These are phyloP conservation scores for Pseudopithomyces maydicus DNA, from an alignment of 2,329 filamentous ascomycete species.

Conservation along the genomic window DNA sequence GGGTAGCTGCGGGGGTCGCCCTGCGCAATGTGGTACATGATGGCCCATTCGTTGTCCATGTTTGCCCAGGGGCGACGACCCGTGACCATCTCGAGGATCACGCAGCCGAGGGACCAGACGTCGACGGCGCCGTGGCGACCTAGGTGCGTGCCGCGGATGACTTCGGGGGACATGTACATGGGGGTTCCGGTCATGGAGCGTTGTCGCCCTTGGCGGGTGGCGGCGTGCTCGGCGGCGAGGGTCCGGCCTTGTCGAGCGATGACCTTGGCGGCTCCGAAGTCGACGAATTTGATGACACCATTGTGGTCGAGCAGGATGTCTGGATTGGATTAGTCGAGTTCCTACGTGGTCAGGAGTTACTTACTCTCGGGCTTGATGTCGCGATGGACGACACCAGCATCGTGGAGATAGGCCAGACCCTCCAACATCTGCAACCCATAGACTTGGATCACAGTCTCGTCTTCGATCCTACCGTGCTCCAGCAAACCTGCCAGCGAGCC, in stretches of 20 bases:
- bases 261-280: constrained; percentile 96
- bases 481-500: constrained; percentile 87
- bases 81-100: constrained; percentile 97
- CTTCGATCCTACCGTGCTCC: constrained; percentile 95
- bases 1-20: constrained; percentile 91
- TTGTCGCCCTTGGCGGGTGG: constrained; percentile 59
- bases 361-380: constrained; percentile 97
- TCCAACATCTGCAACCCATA: constrained; percentile 94
- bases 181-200: constrained; percentile 96
- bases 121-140: constrained; percentile 87
- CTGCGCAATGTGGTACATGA: constrained; percentile 99
- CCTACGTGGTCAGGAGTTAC: constrained; percentile 39
- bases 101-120: constrained; percentile 95
- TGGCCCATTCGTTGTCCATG: constrained; percentile 98
- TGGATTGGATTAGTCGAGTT: constrained; percentile 45
- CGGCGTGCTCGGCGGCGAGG: constrained; percentile 68
- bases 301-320: constrained; percentile 97
- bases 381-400: constrained; percentile 88
- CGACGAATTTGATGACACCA: constrained; percentile 98
- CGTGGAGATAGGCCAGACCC: constrained; percentile 90
- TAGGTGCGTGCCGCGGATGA: constrained; percentile 79
- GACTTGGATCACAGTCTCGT: constrained; percentile 96
- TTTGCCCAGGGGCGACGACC: constrained; percentile 92
- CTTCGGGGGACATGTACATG: constrained; percentile 99
- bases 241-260: constrained; percentile 94